Evolutionary conservation across 2,329 filamentous ascomycete genomes (phyloP), one percentile per base, ranked within the genome.

Genomic region (Pseudonectria buxi): DNA sequence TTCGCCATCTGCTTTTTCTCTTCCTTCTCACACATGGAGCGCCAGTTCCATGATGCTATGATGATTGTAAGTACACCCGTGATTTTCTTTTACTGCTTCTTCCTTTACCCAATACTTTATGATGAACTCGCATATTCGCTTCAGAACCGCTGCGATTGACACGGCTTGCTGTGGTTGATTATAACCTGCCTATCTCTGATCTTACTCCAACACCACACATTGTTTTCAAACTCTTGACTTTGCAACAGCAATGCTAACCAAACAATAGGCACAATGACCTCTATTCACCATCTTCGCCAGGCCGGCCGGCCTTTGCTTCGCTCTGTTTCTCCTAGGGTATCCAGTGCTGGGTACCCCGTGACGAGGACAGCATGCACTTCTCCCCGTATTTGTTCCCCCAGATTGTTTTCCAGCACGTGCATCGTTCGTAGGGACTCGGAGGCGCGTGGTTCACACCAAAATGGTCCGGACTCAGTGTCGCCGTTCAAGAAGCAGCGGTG

Each of bases 71-170:
- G 61, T 64, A 18, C 27, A 18, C 28, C 12, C 7, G 11, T 24
- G 9, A 24, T 10, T 32, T 15, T 26, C 32, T 13, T 18, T 28
- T 10, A 26, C 18, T 14, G 18, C 16, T 14, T 30, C 16, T 10
- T 18, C 31, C 36, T 26, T 33, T 33, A 30, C 40, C 27, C 10
- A 18, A 30, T 15, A 32, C 36, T 50, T 40, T 40, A 61, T 68
- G 65, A 68, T 68, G 63, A 67, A 50, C 35, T 56, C 50, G 60
- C 61, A 62, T 57, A 49, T 41, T 63, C 61, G 61, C 62, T 64
- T 66, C 62, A 68, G 65, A 68, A 68, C 65, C 65, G 65, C 65
- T 68, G 65, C 65, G 65, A 64, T 65, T 67, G 63, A 68, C 60
- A 57, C 62, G 57, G 62, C 57, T 59, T 57, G 57, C 61, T 62